These are phyloP conservation scores for Carpinus fangiana DNA, from an alignment of 306 rosid genomes.

Conservation along the genomic window DNA sequence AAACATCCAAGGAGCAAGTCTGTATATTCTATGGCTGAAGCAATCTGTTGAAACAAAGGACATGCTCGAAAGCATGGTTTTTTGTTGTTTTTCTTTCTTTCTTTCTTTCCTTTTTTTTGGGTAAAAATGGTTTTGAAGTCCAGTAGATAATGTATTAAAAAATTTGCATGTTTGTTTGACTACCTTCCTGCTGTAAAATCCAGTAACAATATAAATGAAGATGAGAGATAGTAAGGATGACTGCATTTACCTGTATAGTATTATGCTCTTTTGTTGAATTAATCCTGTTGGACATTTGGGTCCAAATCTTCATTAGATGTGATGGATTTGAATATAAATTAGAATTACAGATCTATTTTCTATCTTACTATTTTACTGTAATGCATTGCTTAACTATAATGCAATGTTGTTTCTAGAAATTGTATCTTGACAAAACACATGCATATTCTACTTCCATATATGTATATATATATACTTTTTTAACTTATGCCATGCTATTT, in stretches of 20 bases:
- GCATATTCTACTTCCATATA: no score
- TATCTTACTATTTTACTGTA: no score
- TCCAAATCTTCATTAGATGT: no score
- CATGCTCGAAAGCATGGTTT: not conserved
- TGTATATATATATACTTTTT: no score
- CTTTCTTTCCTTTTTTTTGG: not conserved
- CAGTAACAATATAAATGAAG: not conserved
- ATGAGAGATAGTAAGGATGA: not conserved
- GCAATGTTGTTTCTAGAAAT: no score
- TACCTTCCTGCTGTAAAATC: slow-evolving; percentile 5
- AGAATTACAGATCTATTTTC: no score
- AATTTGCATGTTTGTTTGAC: slow-evolving; percentile 2
- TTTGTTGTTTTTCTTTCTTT: not conserved
- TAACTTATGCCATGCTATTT: no score
- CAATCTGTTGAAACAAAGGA: not conserved
- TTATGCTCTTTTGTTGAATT: no score
- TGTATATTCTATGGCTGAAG: not conserved
- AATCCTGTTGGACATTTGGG: no score
- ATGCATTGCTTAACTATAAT: no score
- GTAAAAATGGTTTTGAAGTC: not conserved
- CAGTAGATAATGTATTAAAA: not conserved
- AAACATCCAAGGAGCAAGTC: not conserved
- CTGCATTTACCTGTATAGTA: not conserved
- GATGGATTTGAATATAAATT: no score
- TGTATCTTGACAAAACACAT: no score